Base-by-base conservation (phyloP, 176 grass and related monocot genomes). In the Cenchrus purpureus region DNA sequence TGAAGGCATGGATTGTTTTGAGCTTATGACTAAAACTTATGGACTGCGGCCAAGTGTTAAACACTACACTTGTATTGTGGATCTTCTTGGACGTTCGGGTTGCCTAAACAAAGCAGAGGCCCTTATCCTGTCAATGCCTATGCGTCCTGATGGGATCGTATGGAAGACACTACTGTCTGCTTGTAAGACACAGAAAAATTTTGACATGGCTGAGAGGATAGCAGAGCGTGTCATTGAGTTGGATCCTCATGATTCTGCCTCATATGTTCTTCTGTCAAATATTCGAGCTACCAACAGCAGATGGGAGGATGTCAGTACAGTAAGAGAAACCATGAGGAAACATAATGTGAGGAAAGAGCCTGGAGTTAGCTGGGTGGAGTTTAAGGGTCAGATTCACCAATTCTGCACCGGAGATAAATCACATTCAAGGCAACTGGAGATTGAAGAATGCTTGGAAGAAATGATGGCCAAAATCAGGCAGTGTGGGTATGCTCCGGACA, bases 81-180 rank as follows among this genome's bases (percentile, higher is more conserved):
- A 95, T 84, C 93, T 95, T 73, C 90, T 95, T 77, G 87, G 93
- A 65, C 85, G 90, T 63, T 90, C 85, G 56, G 87, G 85, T 68
- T 48, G 57, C 80, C 79, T 95, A 49, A 71, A 88, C 17, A 85
- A 95, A 72, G 93, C 87, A 6, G 87, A 92, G 73, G 61, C 69
- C 62, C 82, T 95, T 44, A 90, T 92, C 79, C 77, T 82, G 53
- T 95, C 85, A 56, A 90, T 92, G 93, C 85, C 88, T 58, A n/a
- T n/a, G 52, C 40, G 34, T 81, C 85, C 86, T 78, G 93, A 92
- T 48, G 86, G 44, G 32, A 20, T 92, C 73, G 88, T 95, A 90
- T 95, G 93, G 93, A 95, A 95, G 82, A 90, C 93, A 65, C 68
- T 95, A 40, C 14, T 95, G 52, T 90, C 93, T 77, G 85, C 93